These are phyloP conservation scores for Cyberlindnera xishuangbannaensis DNA, from an alignment of 805 yeast species.

Conservation along the genomic window DNA sequence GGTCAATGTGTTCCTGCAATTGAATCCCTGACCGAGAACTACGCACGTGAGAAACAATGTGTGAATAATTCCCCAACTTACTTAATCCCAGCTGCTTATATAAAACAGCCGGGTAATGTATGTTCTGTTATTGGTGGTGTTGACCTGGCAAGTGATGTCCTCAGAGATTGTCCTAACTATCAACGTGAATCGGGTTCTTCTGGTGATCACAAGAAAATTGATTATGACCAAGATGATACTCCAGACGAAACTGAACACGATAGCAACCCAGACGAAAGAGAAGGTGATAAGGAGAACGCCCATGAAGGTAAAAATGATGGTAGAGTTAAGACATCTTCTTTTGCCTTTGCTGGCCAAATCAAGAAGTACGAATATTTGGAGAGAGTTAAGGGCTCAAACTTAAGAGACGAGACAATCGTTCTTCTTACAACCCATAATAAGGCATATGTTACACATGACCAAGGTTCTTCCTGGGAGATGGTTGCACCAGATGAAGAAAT, in stretches of 20 bases:
- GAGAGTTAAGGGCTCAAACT: slow-evolving; percentile 28
- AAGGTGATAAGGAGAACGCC: slow-evolving; percentile 31
- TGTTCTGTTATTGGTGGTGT: slow-evolving; percentile 36
- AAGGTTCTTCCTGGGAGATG: slow-evolving; percentile 27
- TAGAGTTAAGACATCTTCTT: slow-evolving; percentile 29
- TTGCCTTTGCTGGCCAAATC: slow-evolving; percentile 47
- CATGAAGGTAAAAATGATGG: slow-evolving; percentile 33
- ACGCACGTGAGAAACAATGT: slow-evolving; percentile 22
- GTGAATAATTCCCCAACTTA: slow-evolving; percentile 24
- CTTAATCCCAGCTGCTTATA: slow-evolving; percentile 32
- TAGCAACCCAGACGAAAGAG: slow-evolving; percentile 26
- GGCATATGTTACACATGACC: slow-evolving; percentile 62
- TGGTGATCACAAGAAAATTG: slow-evolving; percentile 17
- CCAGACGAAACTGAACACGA: slow-evolving; percentile 27
- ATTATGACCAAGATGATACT: slow-evolving; percentile 23
- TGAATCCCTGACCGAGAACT: slow-evolving; percentile 19
- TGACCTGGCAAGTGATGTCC: slow-evolving; percentile 12
- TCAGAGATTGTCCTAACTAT: slow-evolving; percentile 18
- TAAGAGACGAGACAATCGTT: slow-evolving; percentile 59
- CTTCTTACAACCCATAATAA: slow-evolving; percentile 47
- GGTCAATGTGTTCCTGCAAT: slow-evolving; percentile 44
- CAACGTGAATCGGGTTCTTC: slow-evolving; percentile 11
- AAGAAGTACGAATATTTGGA: slow-evolving; percentile 57
- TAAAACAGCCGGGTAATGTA: slow-evolving; percentile 37
- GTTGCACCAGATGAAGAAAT: slow-evolving; percentile 35